phyloP scores from a whole-genome alignment of 306 rosid genomes.

The Sophora flavescens region DNA sequence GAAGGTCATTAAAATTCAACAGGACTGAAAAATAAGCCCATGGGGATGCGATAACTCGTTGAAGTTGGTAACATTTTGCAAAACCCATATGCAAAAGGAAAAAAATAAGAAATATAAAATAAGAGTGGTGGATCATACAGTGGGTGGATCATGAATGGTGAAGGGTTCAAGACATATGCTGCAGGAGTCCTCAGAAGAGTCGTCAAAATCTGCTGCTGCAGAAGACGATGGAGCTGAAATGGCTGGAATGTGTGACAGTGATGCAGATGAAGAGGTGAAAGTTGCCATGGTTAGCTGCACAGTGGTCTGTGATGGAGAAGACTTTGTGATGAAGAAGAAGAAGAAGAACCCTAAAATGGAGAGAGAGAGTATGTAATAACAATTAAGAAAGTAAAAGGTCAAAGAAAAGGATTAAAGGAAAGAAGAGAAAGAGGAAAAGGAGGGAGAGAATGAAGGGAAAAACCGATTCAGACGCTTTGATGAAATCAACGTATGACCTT shows the following conservation, averaged over 20 bases:
- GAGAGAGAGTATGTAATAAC: not conserved
- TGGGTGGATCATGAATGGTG: constrained; percentile 70
- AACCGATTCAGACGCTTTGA: constrained; percentile 80
- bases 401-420: constrained; percentile 51
- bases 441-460: constrained; percentile 53
- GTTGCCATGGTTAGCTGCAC: constrained; percentile 49
- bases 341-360: constrained; percentile 57
- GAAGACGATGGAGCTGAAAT: constrained; percentile 53
- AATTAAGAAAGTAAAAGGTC: constrained; percentile 27
- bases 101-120: not conserved
- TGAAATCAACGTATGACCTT: constrained; percentile 55
- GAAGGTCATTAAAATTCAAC: constrained; percentile 12
- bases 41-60: not conserved
- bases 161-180: constrained; percentile 89
- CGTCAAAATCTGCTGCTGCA: constrained; percentile 52
- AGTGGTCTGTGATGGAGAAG: constrained; percentile 28
- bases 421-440: constrained; percentile 37
- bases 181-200: constrained; percentile 74
- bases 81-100: constrained; percentile 39
- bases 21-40: constrained; percentile 12
- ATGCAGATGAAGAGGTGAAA: constrained; percentile 53
- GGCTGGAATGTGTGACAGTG: constrained; percentile 42
- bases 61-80: constrained; percentile 29
- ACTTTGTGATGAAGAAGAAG: constrained; percentile 37
- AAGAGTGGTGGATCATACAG: constrained; percentile 54